phyloP scores from a whole-genome alignment of 768 basidiomycete species.

The Hysterangium stoloniferum region DNA sequence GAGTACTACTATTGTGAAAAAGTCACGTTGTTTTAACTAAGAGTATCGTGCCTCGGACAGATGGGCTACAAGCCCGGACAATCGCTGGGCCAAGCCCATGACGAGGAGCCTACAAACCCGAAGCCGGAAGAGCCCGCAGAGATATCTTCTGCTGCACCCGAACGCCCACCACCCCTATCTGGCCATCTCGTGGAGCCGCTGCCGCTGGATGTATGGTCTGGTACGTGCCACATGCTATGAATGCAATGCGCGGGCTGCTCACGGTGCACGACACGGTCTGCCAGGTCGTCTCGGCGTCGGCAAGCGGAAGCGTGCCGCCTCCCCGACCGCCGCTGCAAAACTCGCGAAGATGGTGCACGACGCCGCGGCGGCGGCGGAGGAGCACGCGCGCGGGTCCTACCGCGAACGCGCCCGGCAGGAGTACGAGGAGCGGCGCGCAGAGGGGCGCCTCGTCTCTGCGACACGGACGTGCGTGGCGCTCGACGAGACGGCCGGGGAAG shows the following conservation, averaged over 20 bases:
- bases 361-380: constrained; percentile 48
- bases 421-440: constrained; percentile 70
- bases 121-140: constrained; percentile 4
- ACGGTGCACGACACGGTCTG: background rate
- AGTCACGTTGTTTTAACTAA: background rate
- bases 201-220: constrained; percentile 75
- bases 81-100: constrained; percentile 50
- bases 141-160: background rate
- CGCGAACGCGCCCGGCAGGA: constrained; percentile 64
- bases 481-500: constrained; percentile 64
- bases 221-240: too few species aligned
- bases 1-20: background rate
- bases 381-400: constrained; percentile 47
- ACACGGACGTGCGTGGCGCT: constrained; percentile 68
- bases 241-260: constrained; percentile 17
- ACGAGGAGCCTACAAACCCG: constrained; percentile 7
- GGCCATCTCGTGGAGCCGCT: constrained; percentile 59
- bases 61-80: constrained; percentile 90
- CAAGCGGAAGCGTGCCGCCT: constrained; percentile 53
- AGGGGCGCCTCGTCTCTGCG: constrained; percentile 59
- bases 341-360: constrained; percentile 51
- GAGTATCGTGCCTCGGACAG: constrained; percentile 8
- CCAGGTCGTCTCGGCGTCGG: constrained; percentile 66
- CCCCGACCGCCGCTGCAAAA: constrained; percentile 55
- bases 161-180: constrained; percentile 10